These are phyloP conservation scores for Alternaria burnsii DNA, from an alignment of 2,329 filamentous ascomycete species.

Conservation along the genomic window DNA sequence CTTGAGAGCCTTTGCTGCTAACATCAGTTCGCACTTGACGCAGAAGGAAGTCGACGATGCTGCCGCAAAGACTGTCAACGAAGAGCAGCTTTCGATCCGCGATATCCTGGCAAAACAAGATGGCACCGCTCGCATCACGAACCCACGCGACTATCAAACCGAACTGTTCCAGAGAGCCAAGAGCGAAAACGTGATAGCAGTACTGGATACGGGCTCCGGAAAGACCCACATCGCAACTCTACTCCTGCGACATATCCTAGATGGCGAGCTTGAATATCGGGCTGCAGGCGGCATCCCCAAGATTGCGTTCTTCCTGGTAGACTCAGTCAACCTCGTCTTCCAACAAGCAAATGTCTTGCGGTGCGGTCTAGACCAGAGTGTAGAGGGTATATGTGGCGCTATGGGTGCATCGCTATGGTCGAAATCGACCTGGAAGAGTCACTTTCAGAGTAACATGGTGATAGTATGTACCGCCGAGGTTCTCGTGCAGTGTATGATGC, in stretches of 20 bases:
- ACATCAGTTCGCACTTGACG: constrained; percentile 55
- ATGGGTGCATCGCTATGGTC: constrained; percentile 70
- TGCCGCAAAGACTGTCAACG: constrained; percentile 47
- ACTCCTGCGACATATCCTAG: constrained; percentile 77
- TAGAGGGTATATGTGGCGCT: constrained; percentile 77
- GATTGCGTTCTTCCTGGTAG: constrained; percentile 87
- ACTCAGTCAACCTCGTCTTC: constrained; percentile 88
- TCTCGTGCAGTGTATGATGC: constrained; percentile 77
- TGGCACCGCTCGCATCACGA: constrained; percentile 69
- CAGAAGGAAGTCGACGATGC: constrained; percentile 51
- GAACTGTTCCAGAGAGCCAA: constrained; percentile 92
- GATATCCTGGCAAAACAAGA: constrained; percentile 63
- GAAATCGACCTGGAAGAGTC: constrained; percentile 66
- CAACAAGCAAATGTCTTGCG: constrained; percentile 87
- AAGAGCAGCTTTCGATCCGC: constrained; percentile 62
- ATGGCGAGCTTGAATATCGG: constrained; percentile 78
- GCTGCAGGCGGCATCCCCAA: constrained; percentile 66
- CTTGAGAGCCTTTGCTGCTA: constrained; percentile 54
- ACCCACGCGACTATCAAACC: constrained; percentile 87
- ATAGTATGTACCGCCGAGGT: constrained; percentile 94
- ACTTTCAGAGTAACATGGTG: constrained; percentile 74
- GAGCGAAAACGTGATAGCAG: constrained; percentile 85
- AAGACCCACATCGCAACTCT: constrained; percentile 97
- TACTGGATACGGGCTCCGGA: constrained; percentile 92
- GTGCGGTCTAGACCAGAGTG: constrained; percentile 78